Percentiles rank a stretch among this genome's conserved stretches.
Evolutionary conservation across 208 protist species (phyloP).

Genomic region (Blastocrithidia nonstop): DNA sequence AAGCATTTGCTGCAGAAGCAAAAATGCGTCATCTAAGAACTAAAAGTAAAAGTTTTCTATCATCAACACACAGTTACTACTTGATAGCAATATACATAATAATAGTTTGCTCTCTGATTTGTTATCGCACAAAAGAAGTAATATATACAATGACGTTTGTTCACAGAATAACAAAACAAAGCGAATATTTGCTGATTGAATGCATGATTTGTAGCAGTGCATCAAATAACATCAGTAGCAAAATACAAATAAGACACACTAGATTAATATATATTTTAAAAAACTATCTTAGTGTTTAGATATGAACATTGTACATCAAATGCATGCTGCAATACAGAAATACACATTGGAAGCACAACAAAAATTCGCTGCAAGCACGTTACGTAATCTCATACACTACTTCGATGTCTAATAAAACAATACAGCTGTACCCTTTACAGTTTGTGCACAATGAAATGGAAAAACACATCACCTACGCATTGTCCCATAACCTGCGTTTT

Average conservation of each 20-base stretch:
- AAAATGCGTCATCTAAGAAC: background rate
- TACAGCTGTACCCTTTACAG: background rate
- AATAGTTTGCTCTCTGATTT: background rate
- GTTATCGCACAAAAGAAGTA: background rate
- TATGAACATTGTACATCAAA: background rate
- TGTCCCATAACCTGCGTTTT: background rate
- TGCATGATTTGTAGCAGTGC: background rate
- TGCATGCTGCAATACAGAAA: background rate
- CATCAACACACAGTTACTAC: background rate
- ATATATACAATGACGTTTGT: constrained; percentile 2
- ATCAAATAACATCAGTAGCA: background rate
- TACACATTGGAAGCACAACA: background rate
- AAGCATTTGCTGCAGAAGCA: constrained; percentile 11
- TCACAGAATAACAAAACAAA: background rate
- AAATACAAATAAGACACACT: background rate
- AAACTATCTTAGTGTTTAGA: too few species aligned
- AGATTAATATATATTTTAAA: background rate
- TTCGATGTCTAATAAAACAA: too few species aligned
- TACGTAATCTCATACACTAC: constrained; percentile 1
- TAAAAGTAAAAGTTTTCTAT: background rate
- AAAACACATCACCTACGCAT: background rate
- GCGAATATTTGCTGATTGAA: background rate
- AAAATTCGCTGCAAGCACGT: background rate
- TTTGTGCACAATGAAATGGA: background rate
- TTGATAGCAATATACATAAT: background rate